Conservation (phyloP, 495 filamentous ascomycete genomes). For the Penicillium angulare region DNA sequence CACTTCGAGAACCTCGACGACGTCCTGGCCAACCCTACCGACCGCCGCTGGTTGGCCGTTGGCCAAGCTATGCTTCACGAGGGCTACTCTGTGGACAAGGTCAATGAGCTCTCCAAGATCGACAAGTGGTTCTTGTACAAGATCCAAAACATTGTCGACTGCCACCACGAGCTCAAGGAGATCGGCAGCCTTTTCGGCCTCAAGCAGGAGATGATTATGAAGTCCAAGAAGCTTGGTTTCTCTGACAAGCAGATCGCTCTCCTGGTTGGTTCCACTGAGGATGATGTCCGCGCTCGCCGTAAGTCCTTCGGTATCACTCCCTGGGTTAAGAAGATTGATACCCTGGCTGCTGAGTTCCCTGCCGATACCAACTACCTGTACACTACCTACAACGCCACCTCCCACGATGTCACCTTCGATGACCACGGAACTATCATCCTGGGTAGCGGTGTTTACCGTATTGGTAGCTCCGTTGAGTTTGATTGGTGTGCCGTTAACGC, state of each 20-base stretch:
- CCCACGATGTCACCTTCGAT: conserved; percentile 92
- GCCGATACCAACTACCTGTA: conserved; percentile 96
- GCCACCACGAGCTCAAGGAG: conserved; percentile 79
- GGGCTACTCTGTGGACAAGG: conserved; percentile 82
- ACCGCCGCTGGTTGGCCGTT: conserved; percentile 94
- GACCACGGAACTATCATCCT: conserved; percentile 89
- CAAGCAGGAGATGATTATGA: conserved; percentile 80
- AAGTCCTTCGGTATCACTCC: conserved; percentile 81
- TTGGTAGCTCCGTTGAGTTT: conserved; percentile 96
- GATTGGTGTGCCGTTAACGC: conserved; percentile 98
- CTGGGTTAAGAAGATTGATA: conserved; percentile 98
- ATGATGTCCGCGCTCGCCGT: conserved; percentile 82
- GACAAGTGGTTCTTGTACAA: conserved; percentile 99
- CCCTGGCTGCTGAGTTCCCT: conserved; percentile 96
- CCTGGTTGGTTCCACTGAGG: conserved; percentile 81
- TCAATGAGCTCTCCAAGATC: conserved; percentile 95
- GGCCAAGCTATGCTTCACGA: conserved; percentile 98
- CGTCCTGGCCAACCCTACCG: conserved; percentile 84
- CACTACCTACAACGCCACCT: conserved; percentile 96
- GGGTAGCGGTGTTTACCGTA: conserved; percentile 93
- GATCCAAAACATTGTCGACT: conserved; percentile 92
- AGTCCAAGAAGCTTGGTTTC: conserved; percentile 96
- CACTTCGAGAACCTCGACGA: conserved; percentile 92
- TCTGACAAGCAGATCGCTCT: conserved; percentile 92
- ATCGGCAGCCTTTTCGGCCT: conserved; percentile 83